Evolutionary conservation across 805 yeast species (phyloP).

Genomic region (Candida quercuum): DNA sequence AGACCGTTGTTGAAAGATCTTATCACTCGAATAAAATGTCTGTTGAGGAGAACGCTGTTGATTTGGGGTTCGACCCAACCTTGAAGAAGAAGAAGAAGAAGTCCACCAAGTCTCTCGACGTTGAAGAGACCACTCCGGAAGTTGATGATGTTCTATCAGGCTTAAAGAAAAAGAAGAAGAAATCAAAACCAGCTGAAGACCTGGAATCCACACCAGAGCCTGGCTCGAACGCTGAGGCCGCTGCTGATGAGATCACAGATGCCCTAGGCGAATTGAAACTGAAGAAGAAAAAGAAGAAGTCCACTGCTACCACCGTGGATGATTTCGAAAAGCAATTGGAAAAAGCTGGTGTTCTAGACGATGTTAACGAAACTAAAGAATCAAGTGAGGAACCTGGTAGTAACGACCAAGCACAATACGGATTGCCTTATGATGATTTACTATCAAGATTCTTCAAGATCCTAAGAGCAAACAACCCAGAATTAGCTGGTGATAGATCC

Average conservation of each 20-base stretch:
- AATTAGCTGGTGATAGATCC: conserved; percentile 92
- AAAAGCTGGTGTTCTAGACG: conserved; percentile 77
- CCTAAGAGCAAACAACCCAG: conserved; percentile 92
- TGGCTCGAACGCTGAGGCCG: conserved; percentile 31
- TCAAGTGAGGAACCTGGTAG: conserved; percentile 25
- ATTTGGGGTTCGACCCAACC: conserved; percentile 65
- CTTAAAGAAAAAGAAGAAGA: conserved; percentile 82
- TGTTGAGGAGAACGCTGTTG: conserved; percentile 22
- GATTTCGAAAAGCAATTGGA: conserved; percentile 89
- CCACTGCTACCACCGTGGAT: conserved; percentile 47
- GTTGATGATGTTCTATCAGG: conserved; percentile 70
- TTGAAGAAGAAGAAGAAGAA: conserved; percentile 79
- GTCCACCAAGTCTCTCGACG: conserved; percentile 38
- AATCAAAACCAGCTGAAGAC: conserved; percentile 35
- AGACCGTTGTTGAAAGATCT: too few relatives aligned
- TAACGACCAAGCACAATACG: conserved; percentile 40
- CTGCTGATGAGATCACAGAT: conserved; percentile 44
- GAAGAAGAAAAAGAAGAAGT: conserved; percentile 82
- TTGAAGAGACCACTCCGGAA: conserved; percentile 35
- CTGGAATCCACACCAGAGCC: conserved; percentile 29
- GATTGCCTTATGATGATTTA: conserved; percentile 69
- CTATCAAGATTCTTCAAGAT: conserved; percentile 82
- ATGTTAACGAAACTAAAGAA: conserved; percentile 13
- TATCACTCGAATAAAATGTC: conserved; percentile 12
- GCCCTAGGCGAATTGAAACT: conserved; percentile 65